Evolutionary conservation across 371 early-diverging fungal species (phyloP).

Genomic region (Neoconidiobolus thromboides): DNA sequence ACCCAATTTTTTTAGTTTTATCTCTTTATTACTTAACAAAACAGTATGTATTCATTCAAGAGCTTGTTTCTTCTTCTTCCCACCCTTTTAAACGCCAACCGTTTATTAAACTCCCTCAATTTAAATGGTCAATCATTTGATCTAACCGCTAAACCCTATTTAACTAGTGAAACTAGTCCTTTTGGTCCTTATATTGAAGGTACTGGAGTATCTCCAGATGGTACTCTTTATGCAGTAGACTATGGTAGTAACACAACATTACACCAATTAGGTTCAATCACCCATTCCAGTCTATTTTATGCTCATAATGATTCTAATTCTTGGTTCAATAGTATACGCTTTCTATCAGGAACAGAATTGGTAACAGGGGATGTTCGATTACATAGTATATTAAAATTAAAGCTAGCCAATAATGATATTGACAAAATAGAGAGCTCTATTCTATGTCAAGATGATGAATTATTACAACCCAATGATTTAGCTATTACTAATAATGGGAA

Average conservation of each 20-base stretch:
- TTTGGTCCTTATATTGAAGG: slow-evolving; percentile 6
- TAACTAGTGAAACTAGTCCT: background rate
- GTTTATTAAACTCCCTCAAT: no score
- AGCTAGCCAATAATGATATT: background rate
- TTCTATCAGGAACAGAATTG: background rate
- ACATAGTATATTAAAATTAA: background rate
- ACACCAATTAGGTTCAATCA: background rate
- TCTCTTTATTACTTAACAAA: no score
- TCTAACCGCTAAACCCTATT: background rate
- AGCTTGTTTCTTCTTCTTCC: no score
- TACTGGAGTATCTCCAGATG: background rate
- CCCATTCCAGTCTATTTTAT: background rate
- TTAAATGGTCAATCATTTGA: no score
- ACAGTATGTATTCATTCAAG: no score
- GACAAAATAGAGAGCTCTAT: background rate
- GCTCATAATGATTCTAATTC: background rate
- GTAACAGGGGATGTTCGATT: background rate
- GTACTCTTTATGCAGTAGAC: background rate
- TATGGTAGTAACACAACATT: slow-evolving; percentile 1
- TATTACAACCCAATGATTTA: slow-evolving; percentile 30
- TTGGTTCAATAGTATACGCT: background rate
- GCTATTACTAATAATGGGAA: slow-evolving; percentile 16
- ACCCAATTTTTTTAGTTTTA: no score
- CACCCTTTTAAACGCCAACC: no score
- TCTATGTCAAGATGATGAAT: slow-evolving; percentile 15